A percentile compares a stretch with the other conserved stretches of the same genome.
phyloP scores from a whole-genome alignment of 108 stramenopile species.

The Fistulifera solaris region DNA sequence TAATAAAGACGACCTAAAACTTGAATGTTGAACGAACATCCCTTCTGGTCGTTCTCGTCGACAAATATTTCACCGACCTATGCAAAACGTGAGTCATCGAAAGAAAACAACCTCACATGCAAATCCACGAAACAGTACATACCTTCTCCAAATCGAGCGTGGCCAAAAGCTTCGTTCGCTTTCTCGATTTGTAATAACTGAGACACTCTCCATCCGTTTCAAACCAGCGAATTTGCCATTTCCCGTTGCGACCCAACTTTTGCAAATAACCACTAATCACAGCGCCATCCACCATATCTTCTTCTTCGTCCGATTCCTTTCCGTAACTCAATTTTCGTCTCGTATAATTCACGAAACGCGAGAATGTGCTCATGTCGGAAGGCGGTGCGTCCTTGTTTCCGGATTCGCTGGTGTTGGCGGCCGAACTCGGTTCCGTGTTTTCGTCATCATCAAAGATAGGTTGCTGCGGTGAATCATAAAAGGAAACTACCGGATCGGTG shows the following conservation, averaged over 20 bases:
- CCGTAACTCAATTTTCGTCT: neutral
- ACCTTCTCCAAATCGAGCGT: conserved; percentile 77
- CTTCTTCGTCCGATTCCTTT: conserved; percentile 20
- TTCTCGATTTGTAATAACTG: conserved; percentile 93
- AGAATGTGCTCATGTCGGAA: neutral
- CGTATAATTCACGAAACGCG: neutral
- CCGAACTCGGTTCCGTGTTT: conserved; percentile 8
- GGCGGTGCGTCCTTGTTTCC: no score
- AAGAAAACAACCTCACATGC: neutral
- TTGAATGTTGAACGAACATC: conserved; percentile 67
- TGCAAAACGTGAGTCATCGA: neutral
- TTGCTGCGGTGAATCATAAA: neutral
- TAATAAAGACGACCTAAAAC: conserved; percentile 66
- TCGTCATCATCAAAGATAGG: conserved; percentile 9
- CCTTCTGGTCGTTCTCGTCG: conserved; percentile 46
- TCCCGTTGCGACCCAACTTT: conserved; percentile 90
- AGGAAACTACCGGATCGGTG: no score
- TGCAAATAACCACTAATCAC: conserved; percentile 87
- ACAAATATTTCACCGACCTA: conserved; percentile 68
- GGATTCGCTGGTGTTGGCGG: neutral
- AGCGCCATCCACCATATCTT: conserved; percentile 19
- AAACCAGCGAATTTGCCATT: conserved; percentile 97
- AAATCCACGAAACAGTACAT: conserved; percentile 3
- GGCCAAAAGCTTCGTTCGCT: conserved; percentile 82
- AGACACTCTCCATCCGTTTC: conserved; percentile 92